Evolutionary conservation across 768 basidiomycete genomes (phyloP).

Genomic region (Podaxis sp.): DNA sequence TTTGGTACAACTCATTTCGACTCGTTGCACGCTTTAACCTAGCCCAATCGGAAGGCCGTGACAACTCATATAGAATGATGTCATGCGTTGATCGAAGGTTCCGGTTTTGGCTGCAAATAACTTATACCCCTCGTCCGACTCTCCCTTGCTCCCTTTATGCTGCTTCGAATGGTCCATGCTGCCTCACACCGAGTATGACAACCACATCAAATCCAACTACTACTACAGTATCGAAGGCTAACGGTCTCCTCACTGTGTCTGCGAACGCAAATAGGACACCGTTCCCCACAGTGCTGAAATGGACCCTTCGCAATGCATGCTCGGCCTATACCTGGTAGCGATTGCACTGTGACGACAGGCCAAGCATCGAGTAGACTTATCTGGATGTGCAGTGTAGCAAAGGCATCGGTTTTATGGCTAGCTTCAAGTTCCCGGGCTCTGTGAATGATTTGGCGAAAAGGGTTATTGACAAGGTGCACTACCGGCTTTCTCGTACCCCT

Average conservation of each 20-base stretch:
- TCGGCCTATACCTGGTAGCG: slow-evolving; percentile 81
- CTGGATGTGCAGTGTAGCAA: slow-evolving; percentile 86
- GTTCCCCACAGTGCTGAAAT: slow-evolving; percentile 36
- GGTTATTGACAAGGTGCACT: slow-evolving; percentile 68
- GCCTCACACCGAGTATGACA: too few relatives aligned
- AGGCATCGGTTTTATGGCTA: slow-evolving; percentile 90
- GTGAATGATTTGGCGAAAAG: slow-evolving; percentile 73
- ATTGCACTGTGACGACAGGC: slow-evolving; percentile 72
- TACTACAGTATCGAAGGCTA: neutral
- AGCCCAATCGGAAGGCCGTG: too few relatives aligned
- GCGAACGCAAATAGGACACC: slow-evolving; percentile 18
- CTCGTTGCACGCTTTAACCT: too few relatives aligned
- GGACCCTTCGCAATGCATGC: slow-evolving; percentile 48
- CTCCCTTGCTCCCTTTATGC: too few relatives aligned
- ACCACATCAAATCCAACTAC: too few relatives aligned
- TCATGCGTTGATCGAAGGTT: too few relatives aligned
- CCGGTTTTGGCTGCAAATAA: too few relatives aligned
- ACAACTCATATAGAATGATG: too few relatives aligned
- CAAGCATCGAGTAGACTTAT: slow-evolving; percentile 77
- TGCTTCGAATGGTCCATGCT: too few relatives aligned
- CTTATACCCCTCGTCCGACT: too few relatives aligned
- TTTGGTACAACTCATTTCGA: too few relatives aligned
- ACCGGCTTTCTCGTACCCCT: slow-evolving; percentile 5
- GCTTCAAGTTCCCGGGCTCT: slow-evolving; percentile 85
- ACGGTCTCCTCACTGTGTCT: neutral